Evolutionary conservation across 73 alveolate genomes (phyloP).

Genomic region (Strombidium stylifer): DNA sequence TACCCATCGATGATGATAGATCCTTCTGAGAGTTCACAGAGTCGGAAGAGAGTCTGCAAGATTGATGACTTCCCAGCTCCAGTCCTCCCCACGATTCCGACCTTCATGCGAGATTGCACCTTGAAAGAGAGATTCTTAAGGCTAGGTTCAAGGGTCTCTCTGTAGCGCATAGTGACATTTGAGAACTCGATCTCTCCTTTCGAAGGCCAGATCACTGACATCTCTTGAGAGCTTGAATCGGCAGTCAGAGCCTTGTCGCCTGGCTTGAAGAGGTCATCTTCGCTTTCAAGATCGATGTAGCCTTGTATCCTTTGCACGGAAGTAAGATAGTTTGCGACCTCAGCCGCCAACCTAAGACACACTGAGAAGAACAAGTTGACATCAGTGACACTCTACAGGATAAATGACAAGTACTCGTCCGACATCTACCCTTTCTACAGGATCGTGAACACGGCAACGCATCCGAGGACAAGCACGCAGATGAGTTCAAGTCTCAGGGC

Average conservation of each 20-base stretch:
- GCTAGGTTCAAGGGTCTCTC: constrained; percentile 81
- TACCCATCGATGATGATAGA: constrained; percentile 48
- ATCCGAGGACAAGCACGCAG: constrained; percentile 20
- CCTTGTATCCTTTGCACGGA: constrained; percentile 28
- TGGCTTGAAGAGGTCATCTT: constrained; percentile 16
- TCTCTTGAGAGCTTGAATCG: too few species aligned
- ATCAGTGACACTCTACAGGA: constrained; percentile 16
- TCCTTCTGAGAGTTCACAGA: constrained; percentile 34
- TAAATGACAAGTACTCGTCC: constrained; percentile 27
- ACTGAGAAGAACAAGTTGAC: too few species aligned
- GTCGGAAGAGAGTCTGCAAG: constrained; percentile 38
- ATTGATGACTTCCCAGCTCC: constrained; percentile 61
- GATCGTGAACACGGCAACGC: constrained; percentile 27
- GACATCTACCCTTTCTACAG: background rate
- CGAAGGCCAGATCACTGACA: constrained; percentile 68
- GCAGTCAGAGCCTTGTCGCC: too few species aligned
- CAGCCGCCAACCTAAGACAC: background rate
- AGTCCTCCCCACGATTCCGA: constrained; percentile 61
- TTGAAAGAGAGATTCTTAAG: constrained; percentile 64
- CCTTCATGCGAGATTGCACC: constrained; percentile 69
- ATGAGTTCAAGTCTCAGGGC: constrained; percentile 39
- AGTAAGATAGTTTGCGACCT: constrained; percentile 13
- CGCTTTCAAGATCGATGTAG: constrained; percentile 22
- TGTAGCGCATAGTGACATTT: constrained; percentile 70
- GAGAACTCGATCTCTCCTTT: constrained; percentile 66